Conservation (phyloP, 495 filamentous ascomycete genomes). For the Podospora comata region DNA sequence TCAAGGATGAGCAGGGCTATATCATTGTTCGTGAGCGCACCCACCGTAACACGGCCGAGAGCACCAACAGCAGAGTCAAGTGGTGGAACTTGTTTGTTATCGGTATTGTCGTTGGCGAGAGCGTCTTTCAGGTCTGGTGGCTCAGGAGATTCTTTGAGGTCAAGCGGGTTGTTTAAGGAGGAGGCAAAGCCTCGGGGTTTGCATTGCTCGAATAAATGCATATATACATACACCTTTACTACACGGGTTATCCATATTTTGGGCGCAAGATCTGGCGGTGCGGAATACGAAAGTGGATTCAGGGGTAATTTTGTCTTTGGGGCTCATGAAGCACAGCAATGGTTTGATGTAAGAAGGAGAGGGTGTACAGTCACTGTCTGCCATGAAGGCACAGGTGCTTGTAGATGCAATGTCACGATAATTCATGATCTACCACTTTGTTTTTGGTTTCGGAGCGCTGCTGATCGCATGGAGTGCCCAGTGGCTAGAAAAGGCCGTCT, state of each 20-base stretch:
- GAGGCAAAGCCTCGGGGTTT: background rate
- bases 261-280: slow-evolving; percentile 12
- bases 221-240: slow-evolving; percentile 10
- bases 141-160: slow-evolving; percentile 95
- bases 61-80: slow-evolving; percentile 94
- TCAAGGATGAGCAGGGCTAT: slow-evolving; percentile 96
- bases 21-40: slow-evolving; percentile 93
- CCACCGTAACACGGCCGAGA: slow-evolving; percentile 97
- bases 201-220: background rate
- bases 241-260: slow-evolving; percentile 4
- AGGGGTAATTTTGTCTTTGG: slow-evolving; percentile 13
- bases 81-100: slow-evolving; percentile 99
- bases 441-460: background rate
- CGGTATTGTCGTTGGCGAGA: slow-evolving; percentile 82
- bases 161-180: slow-evolving; percentile 36
- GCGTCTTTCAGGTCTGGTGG: slow-evolving; percentile 99
- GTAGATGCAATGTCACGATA: background rate
- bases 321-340: slow-evolving; percentile 15
- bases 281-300: slow-evolving; percentile 11
- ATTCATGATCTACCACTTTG: background rate
- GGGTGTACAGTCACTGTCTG: slow-evolving; percentile 12
- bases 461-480: too few relatives aligned
- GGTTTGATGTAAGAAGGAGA: slow-evolving; percentile 7
- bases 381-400: background rate
- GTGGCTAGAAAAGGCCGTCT: too few relatives aligned